Evolutionary conservation across 2,329 filamentous ascomycete genomes (phyloP), one percentile per base, ranked within the genome.

Genomic region (Phaeomoniella chlamydospora): DNA sequence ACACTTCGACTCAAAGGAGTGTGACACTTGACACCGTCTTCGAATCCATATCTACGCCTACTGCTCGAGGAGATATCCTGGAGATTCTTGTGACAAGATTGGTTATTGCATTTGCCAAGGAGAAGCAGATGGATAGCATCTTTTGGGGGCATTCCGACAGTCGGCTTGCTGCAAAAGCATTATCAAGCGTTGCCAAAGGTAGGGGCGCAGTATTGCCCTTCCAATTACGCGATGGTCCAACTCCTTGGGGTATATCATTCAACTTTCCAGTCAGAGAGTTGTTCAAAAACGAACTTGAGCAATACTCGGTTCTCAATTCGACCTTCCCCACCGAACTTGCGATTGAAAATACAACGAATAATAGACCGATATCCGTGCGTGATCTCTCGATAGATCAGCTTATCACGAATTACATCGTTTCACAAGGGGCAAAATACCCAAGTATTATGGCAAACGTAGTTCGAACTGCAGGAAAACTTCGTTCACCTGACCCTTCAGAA

Each of bases 381-480:
- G 79, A 85, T 44, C 70, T 84, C 32, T 92, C 85, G 32, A 94
- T 98, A 48, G 86, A 94, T 51, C 80, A 87, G 46, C 71, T 98
- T 37, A 87, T 96, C 78, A 63, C 69, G 39, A 77, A 85, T 39
- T 98, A 94, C 55, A 94, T 98, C 50, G 73, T 75, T 45, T 79
- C 76, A 29, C 84, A 94, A 12, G 87, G 94, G 53, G 73, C 75
- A 44, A 80, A 80, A 40, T 94, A 92, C 50, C 83, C 87, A 3
- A 84, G 82, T 37, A 85, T 96, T 38, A 87, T 98, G 45, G 80
- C 87, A 18, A 98, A 98, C 53, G 90, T 98, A 6, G 88, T 94
- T 4, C 75, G 85, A 42, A 98, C 88, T 19, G 79, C 82, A n/a
- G 78, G 76, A 35, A 94, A 92, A 58, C 67, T 96, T 29, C 65